Evolutionary conservation across 345 rosid genomes (phyloP), one percentile per base, ranked within the genome.

Genomic region (Lumnitzera littorea): DNA sequence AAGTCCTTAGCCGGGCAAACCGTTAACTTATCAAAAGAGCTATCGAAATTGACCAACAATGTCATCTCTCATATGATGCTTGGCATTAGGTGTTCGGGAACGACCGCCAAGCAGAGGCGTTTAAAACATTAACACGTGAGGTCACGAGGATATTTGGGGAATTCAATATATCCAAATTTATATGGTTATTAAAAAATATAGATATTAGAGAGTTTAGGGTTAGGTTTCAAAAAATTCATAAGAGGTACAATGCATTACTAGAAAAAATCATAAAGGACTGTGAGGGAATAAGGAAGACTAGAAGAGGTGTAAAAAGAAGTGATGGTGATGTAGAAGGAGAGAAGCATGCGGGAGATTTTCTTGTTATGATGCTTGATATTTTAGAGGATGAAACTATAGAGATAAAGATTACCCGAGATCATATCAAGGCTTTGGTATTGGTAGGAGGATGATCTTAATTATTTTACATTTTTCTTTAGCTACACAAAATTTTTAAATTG

Each of bases 61-160:
- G 27, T 72, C 3, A 76, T 82, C 16, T 76, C 82, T 7, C 74
- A 66, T 12, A 82, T 82, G 78, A 79, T 82, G 80, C 41, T 79
- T 15, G 57, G 82, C 53, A 62, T 75, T 12, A 62, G 80, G 62
- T 67, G 75, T 29, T 70, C 77, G 0, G 82, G 74, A 16, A 20
- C 58, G 5, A 70, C 0, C 61, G 64, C 12, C 62, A 64, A 25
- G 81, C 76, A 4, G 78, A 74, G 9, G 75, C 55, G 23, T 72
- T 62, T 0, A 60, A 79, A 53, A 57, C 51, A 5, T 57, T 74
- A 7, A 63, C 68, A 0, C 73, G 75, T 0, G 76, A 78, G 54
- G 80, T 82, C 53, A 76, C 82, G 0, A 49, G 72, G 62, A 62
- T 82, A 10, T 78, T 78, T 11, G 83, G 82, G 5, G 80, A 74